Conservation (phyloP, 1,284 basidiomycete species). For the Ceratobasidium sp. region DNA sequence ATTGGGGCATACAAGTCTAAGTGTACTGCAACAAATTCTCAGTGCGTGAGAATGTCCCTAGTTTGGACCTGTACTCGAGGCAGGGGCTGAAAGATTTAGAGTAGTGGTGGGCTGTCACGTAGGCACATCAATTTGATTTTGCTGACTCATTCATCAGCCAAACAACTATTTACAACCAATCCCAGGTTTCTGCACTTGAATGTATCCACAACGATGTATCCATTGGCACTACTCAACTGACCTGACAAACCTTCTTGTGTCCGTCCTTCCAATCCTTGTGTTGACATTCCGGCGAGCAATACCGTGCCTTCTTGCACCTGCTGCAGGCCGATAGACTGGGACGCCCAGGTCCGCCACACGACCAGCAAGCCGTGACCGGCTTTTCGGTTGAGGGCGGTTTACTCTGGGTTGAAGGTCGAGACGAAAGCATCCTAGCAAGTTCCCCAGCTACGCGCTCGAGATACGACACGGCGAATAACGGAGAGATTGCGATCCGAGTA, state of each 20-base stretch:
- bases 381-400: not conserved
- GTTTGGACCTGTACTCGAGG: no score
- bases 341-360: constrained; percentile 56
- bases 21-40: not conserved
- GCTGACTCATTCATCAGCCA: not conserved
- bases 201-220: no score
- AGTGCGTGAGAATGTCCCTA: no score
- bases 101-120: not conserved
- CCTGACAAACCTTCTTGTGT: constrained; percentile 57
- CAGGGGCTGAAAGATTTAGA: not conserved
- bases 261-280: constrained; percentile 60
- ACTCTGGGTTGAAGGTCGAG: constrained; percentile 1
- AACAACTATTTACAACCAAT: not conserved
- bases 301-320: constrained; percentile 58
- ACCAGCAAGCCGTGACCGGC: constrained; percentile 39
- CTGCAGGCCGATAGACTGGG: constrained; percentile 56
- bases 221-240: not conserved
- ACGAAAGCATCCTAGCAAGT: constrained; percentile 26
- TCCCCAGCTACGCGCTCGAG: constrained; percentile 58
- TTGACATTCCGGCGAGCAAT: constrained; percentile 63
- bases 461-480: constrained; percentile 64
- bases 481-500: constrained; percentile 64
- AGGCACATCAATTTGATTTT: not conserved
- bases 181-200: no score
- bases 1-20: not conserved